Conservation (phyloP, 148 eudicot species). For the Vaccinium darrowii region DNA sequence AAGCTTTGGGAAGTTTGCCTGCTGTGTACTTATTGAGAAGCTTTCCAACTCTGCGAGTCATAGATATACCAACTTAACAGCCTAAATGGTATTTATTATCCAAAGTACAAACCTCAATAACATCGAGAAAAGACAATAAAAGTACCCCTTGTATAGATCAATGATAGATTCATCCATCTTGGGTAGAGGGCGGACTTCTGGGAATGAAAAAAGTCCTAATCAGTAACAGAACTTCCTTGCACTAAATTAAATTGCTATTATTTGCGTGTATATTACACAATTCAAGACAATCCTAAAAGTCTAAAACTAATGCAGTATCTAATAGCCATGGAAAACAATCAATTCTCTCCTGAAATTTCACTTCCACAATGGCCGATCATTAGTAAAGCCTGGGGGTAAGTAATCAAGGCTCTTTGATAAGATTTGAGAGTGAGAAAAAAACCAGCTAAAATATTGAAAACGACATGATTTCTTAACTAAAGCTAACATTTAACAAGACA, state of each 20-base stretch:
- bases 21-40: constrained; percentile 66
- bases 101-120: background rate
- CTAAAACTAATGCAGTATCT: background rate
- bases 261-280: no score
- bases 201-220: constrained; percentile 8
- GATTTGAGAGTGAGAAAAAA: background rate
- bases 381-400: background rate
- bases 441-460: background rate
- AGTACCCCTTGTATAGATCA: constrained; percentile 78
- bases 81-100: background rate
- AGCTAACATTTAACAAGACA: background rate
- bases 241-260: background rate
- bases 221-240: background rate
- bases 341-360: background rate
- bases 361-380: background rate
- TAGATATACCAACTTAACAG: constrained; percentile 7
- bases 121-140: constrained; percentile 24
- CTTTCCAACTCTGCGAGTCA: constrained; percentile 66
- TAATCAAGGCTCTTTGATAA: background rate
- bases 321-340: background rate
- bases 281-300: background rate
- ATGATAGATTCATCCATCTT: constrained; percentile 63
- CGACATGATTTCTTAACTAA: background rate
- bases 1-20: constrained; percentile 84
- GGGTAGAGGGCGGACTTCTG: constrained; percentile 49